A percentile compares a stretch with the other conserved stretches of the same genome.
These are phyloP conservation scores for Schizopora paradoxa DNA, from an alignment of 1,284 basidiomycete species.

Conservation along the genomic window DNA sequence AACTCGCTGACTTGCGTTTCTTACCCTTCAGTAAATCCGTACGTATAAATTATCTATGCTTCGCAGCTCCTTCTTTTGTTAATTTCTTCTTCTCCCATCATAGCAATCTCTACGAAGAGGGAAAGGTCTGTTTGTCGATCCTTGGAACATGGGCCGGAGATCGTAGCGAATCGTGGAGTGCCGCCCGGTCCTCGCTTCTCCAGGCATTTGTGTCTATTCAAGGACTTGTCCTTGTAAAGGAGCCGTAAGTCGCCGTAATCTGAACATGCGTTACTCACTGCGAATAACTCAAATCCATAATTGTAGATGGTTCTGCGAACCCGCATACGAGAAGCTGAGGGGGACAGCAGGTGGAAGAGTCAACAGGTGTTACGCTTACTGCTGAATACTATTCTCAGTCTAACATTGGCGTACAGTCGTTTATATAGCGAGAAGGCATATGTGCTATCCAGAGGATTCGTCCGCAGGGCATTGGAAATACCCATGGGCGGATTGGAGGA, in stretches of 20 bases:
- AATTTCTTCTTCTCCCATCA: constrained; percentile 4
- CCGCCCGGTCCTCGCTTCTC: constrained; percentile 76
- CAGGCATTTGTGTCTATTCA: constrained; percentile 94
- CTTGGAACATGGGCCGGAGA: constrained; percentile 91
- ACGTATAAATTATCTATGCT: too few relatives aligned
- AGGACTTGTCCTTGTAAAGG: constrained; percentile 86
- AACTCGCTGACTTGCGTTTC: not conserved
- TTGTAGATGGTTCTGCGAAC: constrained; percentile 83
- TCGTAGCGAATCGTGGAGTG: constrained; percentile 79
- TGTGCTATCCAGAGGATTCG: constrained; percentile 84
- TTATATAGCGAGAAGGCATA: constrained; percentile 91
- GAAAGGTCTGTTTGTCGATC: constrained; percentile 91
- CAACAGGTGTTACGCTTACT: constrained; percentile 50
- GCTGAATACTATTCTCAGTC: not conserved
- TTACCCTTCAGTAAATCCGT: constrained; percentile 61
- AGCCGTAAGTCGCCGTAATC: constrained; percentile 56
- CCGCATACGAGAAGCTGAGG: constrained; percentile 84
- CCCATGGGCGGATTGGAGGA: constrained; percentile 66
- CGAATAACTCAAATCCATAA: constrained; percentile 18
- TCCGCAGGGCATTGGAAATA: constrained; percentile 78
- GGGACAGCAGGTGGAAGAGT: constrained; percentile 86
- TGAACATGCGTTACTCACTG: constrained; percentile 3
- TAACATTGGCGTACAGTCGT: constrained; percentile 44
- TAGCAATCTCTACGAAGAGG: constrained; percentile 91
- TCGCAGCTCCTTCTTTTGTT: constrained; percentile 14